A percentile compares a stretch with the other conserved stretches of the same genome.
Evolutionary conservation across 2,329 filamentous ascomycete species (phyloP).

Genomic region (Capronia americana): DNA sequence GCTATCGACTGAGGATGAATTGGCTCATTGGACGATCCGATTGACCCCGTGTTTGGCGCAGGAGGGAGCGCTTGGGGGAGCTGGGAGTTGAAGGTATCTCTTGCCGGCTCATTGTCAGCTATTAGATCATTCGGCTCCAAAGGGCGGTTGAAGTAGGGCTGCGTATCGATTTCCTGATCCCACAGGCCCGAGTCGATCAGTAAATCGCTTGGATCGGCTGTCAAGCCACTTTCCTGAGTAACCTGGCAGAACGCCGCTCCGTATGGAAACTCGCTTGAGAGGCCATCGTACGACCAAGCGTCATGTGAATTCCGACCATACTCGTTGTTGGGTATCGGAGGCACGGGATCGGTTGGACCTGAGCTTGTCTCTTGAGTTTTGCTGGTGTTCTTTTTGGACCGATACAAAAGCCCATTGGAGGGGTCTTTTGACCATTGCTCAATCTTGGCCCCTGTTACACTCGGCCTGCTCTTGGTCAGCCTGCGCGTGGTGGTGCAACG

Average conservation of each 20-base stretch:
- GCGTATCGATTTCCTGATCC: not conserved
- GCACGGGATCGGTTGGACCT: not conserved
- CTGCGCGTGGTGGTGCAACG: not conserved
- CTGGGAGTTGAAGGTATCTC: not conserved
- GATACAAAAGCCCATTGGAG: not conserved
- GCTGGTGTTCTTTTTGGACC: not conserved
- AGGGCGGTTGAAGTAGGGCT: not conserved
- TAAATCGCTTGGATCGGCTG: not conserved
- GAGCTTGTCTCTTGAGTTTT: not conserved
- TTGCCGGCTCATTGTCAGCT: not conserved
- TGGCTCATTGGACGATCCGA: not conserved
- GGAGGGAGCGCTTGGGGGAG: not conserved
- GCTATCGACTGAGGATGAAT: not conserved
- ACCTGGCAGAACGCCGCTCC: not conserved
- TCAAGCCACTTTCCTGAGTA: not conserved
- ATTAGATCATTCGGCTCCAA: not conserved
- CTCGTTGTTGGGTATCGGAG: not conserved
- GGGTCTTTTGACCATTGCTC: not conserved
- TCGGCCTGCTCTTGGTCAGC: not conserved
- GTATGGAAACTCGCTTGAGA: not conserved
- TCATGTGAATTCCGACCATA: not conserved
- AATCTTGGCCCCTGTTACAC: not conserved
- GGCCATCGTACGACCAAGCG: not conserved
- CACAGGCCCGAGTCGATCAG: not conserved
- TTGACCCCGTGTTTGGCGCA: not conserved